These are phyloP conservation scores for Boletus fagicola DNA, from an alignment of 768 basidiomycete genomes.

Conservation along the genomic window DNA sequence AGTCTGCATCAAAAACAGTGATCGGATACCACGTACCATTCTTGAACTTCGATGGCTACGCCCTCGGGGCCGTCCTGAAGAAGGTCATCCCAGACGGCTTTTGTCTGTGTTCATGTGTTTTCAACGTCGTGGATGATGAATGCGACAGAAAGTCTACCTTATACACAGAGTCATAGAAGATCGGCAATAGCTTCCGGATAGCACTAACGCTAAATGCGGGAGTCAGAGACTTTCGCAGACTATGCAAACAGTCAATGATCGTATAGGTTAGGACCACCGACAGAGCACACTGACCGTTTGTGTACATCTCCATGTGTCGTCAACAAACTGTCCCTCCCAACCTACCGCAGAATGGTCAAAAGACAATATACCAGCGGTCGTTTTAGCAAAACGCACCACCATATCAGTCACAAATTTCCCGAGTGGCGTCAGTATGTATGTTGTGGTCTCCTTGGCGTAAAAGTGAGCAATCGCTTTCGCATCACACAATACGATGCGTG, in stretches of 20 bases:
- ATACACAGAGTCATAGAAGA: slow-evolving; percentile 42
- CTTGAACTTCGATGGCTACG: slow-evolving; percentile 45
- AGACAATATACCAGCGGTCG: no score
- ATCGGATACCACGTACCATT: slow-evolving; percentile 33
- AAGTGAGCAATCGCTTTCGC: slow-evolving; percentile 53
- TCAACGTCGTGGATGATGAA: neutral
- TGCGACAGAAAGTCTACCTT: slow-evolving; percentile 27
- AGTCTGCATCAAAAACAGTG: neutral
- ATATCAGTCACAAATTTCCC: slow-evolving; percentile 29
- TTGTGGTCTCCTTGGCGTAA: slow-evolving; percentile 50
- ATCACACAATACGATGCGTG: slow-evolving; percentile 41
- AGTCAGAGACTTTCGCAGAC: slow-evolving; percentile 36
- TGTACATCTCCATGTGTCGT: slow-evolving; percentile 21
- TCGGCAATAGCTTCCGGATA: slow-evolving; percentile 33
- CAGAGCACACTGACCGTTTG: slow-evolving; percentile 8
- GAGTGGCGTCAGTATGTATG: slow-evolving; percentile 29
- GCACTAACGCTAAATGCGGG: slow-evolving; percentile 42
- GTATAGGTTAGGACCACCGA: neutral
- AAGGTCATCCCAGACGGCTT: slow-evolving; percentile 30
- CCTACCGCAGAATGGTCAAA: slow-evolving; percentile 3
- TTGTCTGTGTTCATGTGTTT: slow-evolving; percentile 21
- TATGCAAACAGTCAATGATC: slow-evolving; percentile 3
- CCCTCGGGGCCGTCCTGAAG: slow-evolving; percentile 27
- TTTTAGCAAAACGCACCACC: slow-evolving; percentile 19
- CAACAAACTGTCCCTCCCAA: slow-evolving; percentile 12